Conservation (phyloP, 805 yeast genomes). For the Wickerhamomyces ciferrii region DNA sequence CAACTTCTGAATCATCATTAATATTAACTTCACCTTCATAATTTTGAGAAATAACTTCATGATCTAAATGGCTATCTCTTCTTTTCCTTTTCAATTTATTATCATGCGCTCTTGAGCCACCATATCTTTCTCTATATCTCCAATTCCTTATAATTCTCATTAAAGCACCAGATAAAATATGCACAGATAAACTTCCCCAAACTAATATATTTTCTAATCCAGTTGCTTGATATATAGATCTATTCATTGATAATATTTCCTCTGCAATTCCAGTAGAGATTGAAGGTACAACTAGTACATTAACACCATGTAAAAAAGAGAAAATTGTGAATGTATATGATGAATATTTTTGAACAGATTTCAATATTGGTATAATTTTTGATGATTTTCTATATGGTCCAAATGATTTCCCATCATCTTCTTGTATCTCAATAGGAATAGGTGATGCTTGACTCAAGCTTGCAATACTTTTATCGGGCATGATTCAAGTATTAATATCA, state of each 20-base stretch:
- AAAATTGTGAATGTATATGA: constrained; percentile 54
- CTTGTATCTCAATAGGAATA: not conserved
- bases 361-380: constrained; percentile 15
- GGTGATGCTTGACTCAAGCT: not conserved
- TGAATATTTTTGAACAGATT: constrained; percentile 48
- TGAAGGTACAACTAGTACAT: constrained; percentile 51
- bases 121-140: constrained; percentile 21
- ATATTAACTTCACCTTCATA: constrained; percentile 14
- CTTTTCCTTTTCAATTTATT: constrained; percentile 19
- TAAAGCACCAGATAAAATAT: constrained; percentile 48
- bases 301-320: constrained; percentile 48
- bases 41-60: constrained; percentile 4
- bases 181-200: constrained; percentile 40
- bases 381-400: constrained; percentile 1
- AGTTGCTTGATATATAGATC: constrained; percentile 56
- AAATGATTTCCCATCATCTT: not conserved
- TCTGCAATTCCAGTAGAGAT: constrained; percentile 39
- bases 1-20: constrained; percentile 41
- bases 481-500: not conserved
- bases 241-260: constrained; percentile 52
- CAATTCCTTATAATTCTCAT: constrained; percentile 34
- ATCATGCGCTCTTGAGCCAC: constrained; percentile 10
- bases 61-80: constrained; percentile 13
- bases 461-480: not conserved
- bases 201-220: constrained; percentile 44